Percentiles rank a stretch among this genome's conserved stretches.
Conservation (phyloP, 1,284 basidiomycete species). For the Tilletia indica region DNA sequence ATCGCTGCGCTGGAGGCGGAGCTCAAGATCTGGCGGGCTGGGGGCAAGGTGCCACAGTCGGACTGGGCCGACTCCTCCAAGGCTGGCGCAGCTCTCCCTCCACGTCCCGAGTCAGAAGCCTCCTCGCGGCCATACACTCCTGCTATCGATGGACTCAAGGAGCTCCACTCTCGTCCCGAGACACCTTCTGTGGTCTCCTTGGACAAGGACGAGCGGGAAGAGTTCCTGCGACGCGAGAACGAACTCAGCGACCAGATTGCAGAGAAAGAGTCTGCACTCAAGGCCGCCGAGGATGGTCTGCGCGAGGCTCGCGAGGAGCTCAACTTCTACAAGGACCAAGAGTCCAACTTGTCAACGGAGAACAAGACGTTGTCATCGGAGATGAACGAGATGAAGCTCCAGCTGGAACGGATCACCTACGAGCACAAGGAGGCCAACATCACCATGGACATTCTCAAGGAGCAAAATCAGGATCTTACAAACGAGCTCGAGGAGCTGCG, state of each 20-base stretch:
- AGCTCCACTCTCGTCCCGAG: slow-evolving; percentile 60
- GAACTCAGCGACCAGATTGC: slow-evolving; percentile 90
- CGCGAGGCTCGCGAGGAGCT: slow-evolving; percentile 71
- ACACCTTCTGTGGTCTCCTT: slow-evolving; percentile 75
- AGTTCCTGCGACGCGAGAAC: slow-evolving; percentile 94
- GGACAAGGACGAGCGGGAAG: slow-evolving; percentile 95
- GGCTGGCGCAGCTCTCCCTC: slow-evolving; percentile 62
- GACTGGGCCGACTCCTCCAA: slow-evolving; percentile 78
- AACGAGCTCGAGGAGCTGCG: slow-evolving; percentile 82
- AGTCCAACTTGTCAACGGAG: slow-evolving; percentile 39
- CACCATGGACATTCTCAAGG: slow-evolving; percentile 92
- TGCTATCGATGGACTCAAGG: slow-evolving; percentile 70
- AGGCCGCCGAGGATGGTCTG: slow-evolving; percentile 44
- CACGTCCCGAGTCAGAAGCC: slow-evolving; percentile 31
- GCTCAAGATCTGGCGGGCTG: slow-evolving; percentile 82
- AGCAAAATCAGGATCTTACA: slow-evolving; percentile 85
- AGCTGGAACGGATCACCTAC: slow-evolving; percentile 87
- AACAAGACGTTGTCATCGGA: slow-evolving; percentile 58
- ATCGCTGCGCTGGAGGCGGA: slow-evolving; percentile 88
- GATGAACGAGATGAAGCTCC: slow-evolving; percentile 84
- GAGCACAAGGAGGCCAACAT: slow-evolving; percentile 93
- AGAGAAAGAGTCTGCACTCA: slow-evolving; percentile 65
- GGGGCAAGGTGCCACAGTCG: slow-evolving; percentile 78
- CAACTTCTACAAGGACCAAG: slow-evolving; percentile 82
- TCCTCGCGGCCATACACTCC: slow-evolving; percentile 68